A percentile compares a stretch with the other conserved stretches of the same genome.
Evolutionary conservation across 2,329 filamentous ascomycete genomes (phyloP).

Genomic region (Zopfia rhizophila): DNA sequence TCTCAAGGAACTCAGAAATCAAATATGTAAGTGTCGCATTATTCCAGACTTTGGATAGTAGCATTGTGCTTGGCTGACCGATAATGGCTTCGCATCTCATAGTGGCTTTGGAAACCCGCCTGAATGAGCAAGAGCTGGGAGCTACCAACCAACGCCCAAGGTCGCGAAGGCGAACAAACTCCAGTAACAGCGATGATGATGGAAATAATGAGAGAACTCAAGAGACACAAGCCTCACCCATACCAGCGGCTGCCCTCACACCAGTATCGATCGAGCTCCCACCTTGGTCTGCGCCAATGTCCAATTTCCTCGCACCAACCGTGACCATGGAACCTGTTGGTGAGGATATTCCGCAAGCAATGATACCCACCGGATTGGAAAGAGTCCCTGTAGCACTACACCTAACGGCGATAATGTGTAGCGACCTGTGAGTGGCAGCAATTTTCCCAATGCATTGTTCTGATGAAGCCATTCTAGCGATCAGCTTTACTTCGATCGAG

Average conservation of each 20-base stretch:
- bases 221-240: background rate
- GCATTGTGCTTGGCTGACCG: no score
- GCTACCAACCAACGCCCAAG: background rate
- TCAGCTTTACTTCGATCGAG: conserved; percentile 16
- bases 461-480: conserved; percentile 2
- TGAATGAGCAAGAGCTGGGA: conserved; percentile 8
- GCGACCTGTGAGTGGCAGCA: no score
- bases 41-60: background rate
- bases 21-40: conserved; percentile 2
- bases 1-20: conserved; percentile 5
- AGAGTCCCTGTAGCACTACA: no score
- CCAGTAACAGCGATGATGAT: background rate
- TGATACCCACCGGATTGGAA: no score
- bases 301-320: conserved; percentile 6
- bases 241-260: background rate
- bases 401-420: no score
- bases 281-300: no score
- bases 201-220: background rate
- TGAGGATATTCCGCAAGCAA: conserved; percentile 1
- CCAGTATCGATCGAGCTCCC: background rate
- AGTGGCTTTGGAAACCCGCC: conserved; percentile 11
- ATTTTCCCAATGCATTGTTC: background rate
- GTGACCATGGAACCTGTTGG: conserved; percentile 3
- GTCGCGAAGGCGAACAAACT: conserved; percentile 1
- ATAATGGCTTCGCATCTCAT: no score